Evolutionary conservation across 2,329 filamentous ascomycete genomes (phyloP), one percentile per base, ranked within the genome.

Genomic region (Didymellaceae sp.): DNA sequence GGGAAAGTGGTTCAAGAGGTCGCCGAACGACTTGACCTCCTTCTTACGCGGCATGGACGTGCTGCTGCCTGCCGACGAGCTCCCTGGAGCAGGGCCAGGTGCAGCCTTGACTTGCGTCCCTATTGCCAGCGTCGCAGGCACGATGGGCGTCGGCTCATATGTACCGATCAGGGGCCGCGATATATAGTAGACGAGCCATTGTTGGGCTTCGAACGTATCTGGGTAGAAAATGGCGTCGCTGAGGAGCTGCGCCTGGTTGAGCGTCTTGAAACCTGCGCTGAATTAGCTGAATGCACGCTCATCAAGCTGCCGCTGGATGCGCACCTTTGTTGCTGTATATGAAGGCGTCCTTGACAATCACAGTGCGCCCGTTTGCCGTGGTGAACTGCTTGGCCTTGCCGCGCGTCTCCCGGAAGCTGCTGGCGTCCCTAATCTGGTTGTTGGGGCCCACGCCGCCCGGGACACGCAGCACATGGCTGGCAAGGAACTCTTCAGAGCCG

Each of bases 141-240:
- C 74, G 40, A 93, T 86, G 57, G 85, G 87, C 42, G 85, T 81
- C 41, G 91, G 83, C 66, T 96, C 91, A 79, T 88, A 92, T 1
- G 83, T 82, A 18, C 94, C 94, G 16, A 97, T 83, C 42, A 99
- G 78, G 2, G 94, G 94, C 42, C 85, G 87, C 20, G 93, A 94
- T 57, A 99, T 96, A 74, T 92, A 97, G 81, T 97, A 97, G 53
- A 99, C 82, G 33, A 99, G 85, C 91, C 94, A 99, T 81, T 92
- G 90, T 62, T 91, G 88, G 11, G 90, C 87, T 63, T 97, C 93
- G 63, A 90, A 83, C n/a, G 85, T 86, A 66, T 97, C 90, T 39
- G 91, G 87, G 67, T 95, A 96, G 82, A 91, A 97, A 30, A 96
- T 83, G 28, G 83, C 80, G 73, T 99, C 95, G 68, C 84, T 84